A percentile compares a stretch with the other conserved stretches of the same genome.
phyloP scores from a whole-genome alignment of 805 yeast genomes.

The Myxozyma kluyveri region DNA sequence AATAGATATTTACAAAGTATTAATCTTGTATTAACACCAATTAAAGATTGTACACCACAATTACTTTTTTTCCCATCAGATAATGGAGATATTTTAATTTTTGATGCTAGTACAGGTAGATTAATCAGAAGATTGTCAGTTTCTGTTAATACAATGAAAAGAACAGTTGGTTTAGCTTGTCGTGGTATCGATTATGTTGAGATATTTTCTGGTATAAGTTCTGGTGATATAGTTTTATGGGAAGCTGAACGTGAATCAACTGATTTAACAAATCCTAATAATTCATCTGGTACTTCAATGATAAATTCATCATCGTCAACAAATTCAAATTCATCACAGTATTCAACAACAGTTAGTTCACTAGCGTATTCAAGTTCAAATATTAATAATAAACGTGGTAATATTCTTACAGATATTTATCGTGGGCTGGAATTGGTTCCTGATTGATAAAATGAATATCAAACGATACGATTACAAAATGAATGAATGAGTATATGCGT shows the following conservation, averaged over 20 bases:
- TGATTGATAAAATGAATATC: background rate
- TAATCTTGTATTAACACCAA: conserved; percentile 53
- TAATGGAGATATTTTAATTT: conserved; percentile 65
- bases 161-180: conserved; percentile 21
- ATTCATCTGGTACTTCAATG: background rate
- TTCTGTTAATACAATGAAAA: conserved; percentile 1
- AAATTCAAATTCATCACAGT: background rate
- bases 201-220: conserved; percentile 25
- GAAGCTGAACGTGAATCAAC: conserved; percentile 12
- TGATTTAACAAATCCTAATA: background rate
- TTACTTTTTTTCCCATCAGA: conserved; percentile 71
- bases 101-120: conserved; percentile 59
- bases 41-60: conserved; percentile 53
- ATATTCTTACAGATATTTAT: conserved; percentile 20
- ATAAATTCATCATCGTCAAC: background rate
- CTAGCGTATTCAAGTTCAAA: background rate
- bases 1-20: conserved; percentile 59
- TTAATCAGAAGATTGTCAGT: conserved; percentile 51
- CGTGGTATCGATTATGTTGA: conserved; percentile 27
- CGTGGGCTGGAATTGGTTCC: conserved; percentile 18
- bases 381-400: background rate
- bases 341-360: too few species aligned
- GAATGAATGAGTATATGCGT: background rate
- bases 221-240: conserved; percentile 27
- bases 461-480: background rate